Base-by-base conservation (phyloP, 441 rosid genomes). In the Erodium texanum region DNA sequence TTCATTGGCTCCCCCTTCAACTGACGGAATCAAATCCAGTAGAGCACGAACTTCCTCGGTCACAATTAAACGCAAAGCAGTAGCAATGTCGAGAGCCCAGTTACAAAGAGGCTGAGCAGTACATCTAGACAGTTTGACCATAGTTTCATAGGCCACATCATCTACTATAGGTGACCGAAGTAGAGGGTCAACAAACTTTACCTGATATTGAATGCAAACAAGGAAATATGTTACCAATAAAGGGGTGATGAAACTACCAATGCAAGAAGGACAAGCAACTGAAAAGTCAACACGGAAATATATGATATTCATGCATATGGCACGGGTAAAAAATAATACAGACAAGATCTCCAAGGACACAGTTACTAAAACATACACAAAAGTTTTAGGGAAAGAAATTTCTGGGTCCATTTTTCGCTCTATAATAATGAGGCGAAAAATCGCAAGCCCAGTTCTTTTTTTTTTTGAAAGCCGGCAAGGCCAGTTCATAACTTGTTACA, bases 11-110 rank as follows among this genome's bases (percentile, higher is more conserved):
- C 79, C 89, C 71, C 75, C 82, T 20, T 89, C 88, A 68, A 71
- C 79, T 43, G 81, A 76, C 65, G 83, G 77, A 72, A 68, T 79
- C 64, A 85, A 79, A 78, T 84, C 87, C 80, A 79, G 81, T 70
- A 83, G 74, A 75, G 75, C 19, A 74, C 78, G 68, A 66, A 76
- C 86, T 70, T 84, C 96, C 79, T 87, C 93, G 8, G 81, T 84
- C 24, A 76, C 85, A 29, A 88, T 86, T 75, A 93, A 75, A 43
- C 96, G 90, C 75, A 96, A 77, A 79, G 98, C 96, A 84, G 97
- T 88, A 72, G 98, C 93, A 77, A 93, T 88, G 73, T 96, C 99
- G 45, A 85, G 82, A 71, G 94, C 99, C 98, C 98, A 93, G 76
- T 89, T 86, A 79, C 97, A 89, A 45, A 92, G 85, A 34, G 99